Evolutionary conservation across 1,284 basidiomycete species (phyloP).

Genomic region (Termitomyces sp.): DNA sequence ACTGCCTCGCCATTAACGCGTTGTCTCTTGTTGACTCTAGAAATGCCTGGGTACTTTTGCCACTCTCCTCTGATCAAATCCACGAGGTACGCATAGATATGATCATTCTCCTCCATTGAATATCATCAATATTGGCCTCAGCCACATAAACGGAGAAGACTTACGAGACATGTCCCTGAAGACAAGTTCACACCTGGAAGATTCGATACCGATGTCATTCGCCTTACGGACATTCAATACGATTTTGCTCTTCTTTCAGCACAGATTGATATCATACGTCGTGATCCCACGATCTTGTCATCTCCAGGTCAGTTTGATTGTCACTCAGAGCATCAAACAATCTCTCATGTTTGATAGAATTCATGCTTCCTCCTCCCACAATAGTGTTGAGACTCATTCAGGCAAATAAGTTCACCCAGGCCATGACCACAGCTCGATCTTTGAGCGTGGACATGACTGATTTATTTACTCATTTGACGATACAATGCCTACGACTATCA

Average conservation of each 20-base stretch:
- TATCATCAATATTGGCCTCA: conserved; percentile 20
- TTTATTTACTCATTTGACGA: conserved; percentile 75
- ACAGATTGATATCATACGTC: conserved; percentile 69
- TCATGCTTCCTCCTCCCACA: conserved; percentile 62
- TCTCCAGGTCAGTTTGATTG: conserved; percentile 29
- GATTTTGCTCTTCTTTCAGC: conserved; percentile 82
- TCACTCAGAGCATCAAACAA: background rate
- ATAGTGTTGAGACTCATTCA: conserved; percentile 82
- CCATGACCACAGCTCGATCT: conserved; percentile 72
- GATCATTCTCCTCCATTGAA: conserved; percentile 2
- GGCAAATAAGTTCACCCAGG: conserved; percentile 74
- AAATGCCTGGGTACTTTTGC: conserved; percentile 81
- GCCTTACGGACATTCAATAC: conserved; percentile 77
- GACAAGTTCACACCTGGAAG: conserved; percentile 57
- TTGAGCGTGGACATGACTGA: conserved; percentile 85
- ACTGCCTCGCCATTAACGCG: conserved; percentile 86
- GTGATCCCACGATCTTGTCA: conserved; percentile 34
- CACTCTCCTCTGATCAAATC: conserved; percentile 38
- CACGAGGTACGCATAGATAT: conserved; percentile 30
- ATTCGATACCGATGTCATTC: conserved; percentile 72
- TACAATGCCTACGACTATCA: conserved; percentile 74
- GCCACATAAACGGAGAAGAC: conserved; percentile 64
- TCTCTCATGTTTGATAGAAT: conserved; percentile 36
- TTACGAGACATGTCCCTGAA: conserved; percentile 77
- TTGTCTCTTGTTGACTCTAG: conserved; percentile 78